A percentile compares a stretch with the other conserved stretches of the same genome.
Conservation (phyloP, 2,329 filamentous ascomycete species). For the Penicillium sp. region DNA sequence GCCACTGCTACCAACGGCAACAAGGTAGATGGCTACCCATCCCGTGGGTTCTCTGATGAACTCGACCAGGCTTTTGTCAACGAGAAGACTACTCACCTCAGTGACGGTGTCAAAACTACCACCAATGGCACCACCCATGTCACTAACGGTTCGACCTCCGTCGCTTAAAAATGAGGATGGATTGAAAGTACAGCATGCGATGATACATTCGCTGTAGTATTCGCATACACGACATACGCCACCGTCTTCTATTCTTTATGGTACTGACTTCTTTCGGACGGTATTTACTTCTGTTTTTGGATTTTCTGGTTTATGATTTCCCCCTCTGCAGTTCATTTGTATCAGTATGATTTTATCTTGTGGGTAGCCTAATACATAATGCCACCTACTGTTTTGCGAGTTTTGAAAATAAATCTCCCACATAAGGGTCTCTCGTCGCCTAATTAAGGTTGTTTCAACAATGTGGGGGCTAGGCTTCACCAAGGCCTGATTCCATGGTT, state of each 20-base stretch:
- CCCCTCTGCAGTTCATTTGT: slow-evolving; percentile 23
- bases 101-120: slow-evolving; percentile 10
- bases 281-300: slow-evolving; percentile 8
- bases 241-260: background rate
- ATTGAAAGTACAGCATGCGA: slow-evolving; percentile 2
- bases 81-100: slow-evolving; percentile 17
- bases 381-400: slow-evolving; percentile 18
- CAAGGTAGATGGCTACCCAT: slow-evolving; percentile 19
- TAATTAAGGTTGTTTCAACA: background rate
- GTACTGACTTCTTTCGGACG: background rate
- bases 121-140: slow-evolving; percentile 8
- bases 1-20: slow-evolving; percentile 5
- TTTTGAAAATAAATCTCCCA: too few relatives aligned
- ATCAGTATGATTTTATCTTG: slow-evolving; percentile 21
- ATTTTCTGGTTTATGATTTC: slow-evolving; percentile 27
- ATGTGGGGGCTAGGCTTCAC: background rate
- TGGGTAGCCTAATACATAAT: slow-evolving; percentile 30
- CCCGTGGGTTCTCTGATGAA: slow-evolving; percentile 38
- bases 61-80: slow-evolving; percentile 38
- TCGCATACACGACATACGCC: background rate
- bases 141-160: slow-evolving; percentile 9
- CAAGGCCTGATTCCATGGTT: background rate
- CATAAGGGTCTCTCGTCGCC: background rate
- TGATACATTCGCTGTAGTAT: slow-evolving; percentile 5
- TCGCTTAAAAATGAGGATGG: slow-evolving; percentile 3